These are phyloP conservation scores for button mushroom (Agaricus bisporus) DNA, from an alignment of 768 basidiomycete genomes.

Conservation along the genomic window DNA sequence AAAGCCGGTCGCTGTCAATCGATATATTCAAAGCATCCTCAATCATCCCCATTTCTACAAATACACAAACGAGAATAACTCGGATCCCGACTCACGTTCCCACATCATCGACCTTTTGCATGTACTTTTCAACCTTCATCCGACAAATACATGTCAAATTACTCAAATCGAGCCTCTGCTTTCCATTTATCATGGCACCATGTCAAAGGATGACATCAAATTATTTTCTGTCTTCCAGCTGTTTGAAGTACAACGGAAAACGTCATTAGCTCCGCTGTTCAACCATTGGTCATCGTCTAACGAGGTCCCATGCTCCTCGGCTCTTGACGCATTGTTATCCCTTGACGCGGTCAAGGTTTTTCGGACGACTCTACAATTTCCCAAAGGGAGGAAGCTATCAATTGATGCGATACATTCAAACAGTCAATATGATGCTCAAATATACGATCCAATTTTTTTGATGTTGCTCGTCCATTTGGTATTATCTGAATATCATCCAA, in stretches of 20 bases:
- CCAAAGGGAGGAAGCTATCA: slow-evolving; percentile 51
- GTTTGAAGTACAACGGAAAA: slow-evolving; percentile 67
- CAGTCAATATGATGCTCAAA: slow-evolving; percentile 26
- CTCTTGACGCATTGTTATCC: slow-evolving; percentile 61
- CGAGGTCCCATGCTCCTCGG: slow-evolving; percentile 33
- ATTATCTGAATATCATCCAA: slow-evolving; percentile 51
- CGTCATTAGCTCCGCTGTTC: slow-evolving; percentile 60
- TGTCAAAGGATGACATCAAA: slow-evolving; percentile 56
- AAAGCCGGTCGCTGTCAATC: slow-evolving; percentile 68
- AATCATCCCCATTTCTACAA: slow-evolving; percentile 62
- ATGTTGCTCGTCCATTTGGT: slow-evolving; percentile 60
- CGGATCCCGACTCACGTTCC: slow-evolving; percentile 32
- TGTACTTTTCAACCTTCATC: slow-evolving; percentile 68
- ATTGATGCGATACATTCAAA: slow-evolving; percentile 24
- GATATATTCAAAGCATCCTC: slow-evolving; percentile 67
- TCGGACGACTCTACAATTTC: slow-evolving; percentile 67
- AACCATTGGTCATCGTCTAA: slow-evolving; percentile 54
- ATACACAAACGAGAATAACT: slow-evolving; percentile 25
- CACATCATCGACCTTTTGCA: slow-evolving; percentile 49
- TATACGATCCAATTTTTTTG: slow-evolving; percentile 82
- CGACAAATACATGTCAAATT: slow-evolving; percentile 79
- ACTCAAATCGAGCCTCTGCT: slow-evolving; percentile 77
- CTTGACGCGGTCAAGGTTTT: slow-evolving; percentile 67
- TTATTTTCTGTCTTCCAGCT: slow-evolving; percentile 73
- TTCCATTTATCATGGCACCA: slow-evolving; percentile 66